Base-by-base conservation (phyloP, 495 filamentous ascomycete genomes). In the Penicillium herquei region DNA sequence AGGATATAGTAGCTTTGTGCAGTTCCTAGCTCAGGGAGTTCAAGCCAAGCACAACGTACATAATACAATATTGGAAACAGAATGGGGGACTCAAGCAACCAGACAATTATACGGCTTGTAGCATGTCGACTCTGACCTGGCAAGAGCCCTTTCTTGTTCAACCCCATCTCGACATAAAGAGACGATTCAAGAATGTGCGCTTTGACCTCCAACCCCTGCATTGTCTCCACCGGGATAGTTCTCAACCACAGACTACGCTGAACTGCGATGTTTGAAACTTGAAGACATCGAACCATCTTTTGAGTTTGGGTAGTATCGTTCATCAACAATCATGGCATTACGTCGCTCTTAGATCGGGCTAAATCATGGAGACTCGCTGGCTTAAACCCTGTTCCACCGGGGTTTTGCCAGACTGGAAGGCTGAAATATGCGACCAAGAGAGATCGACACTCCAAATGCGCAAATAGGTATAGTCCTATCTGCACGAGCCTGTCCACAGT, bases 1-100 rank as follows among this genome's bases (percentile, higher is more conserved):
- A 66, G 8, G 69, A 73, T 42, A 73, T 75, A 12, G 47, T 68
- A 17, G 52, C 59, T 1, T 49, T 70, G 58, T 73, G 70, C 47
- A 56, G 12, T 9, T 26, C 17, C 1, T 30, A 32, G 26, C 2
- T 11, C 44, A 47, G 12, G 2, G 7, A 10, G 2, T 9, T 1
- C 34, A 37, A 37, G 34, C 8, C 34, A 7, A 3, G 12, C 34
- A 9, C 12, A 6, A 37, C 2, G 34, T 9, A 10, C 9, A 37
- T 37, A 37, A 2, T 3, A 9, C 2, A 10, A 10, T 6, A 37
- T 37, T 37, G 34, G 34, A 13, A 10, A 37, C 34, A 37, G 34
- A 26, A 26, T 26, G 21, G 4, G 4, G 21, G 21, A 26, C 21
- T 26, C 21, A 26, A 26, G n/a, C n/a, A n/a, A n/a, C n/a, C n/a